Evolutionary conservation across 2,329 filamentous ascomycete species (phyloP), one percentile per base, ranked within the genome.

Genomic region (Colletotrichum sojae): DNA sequence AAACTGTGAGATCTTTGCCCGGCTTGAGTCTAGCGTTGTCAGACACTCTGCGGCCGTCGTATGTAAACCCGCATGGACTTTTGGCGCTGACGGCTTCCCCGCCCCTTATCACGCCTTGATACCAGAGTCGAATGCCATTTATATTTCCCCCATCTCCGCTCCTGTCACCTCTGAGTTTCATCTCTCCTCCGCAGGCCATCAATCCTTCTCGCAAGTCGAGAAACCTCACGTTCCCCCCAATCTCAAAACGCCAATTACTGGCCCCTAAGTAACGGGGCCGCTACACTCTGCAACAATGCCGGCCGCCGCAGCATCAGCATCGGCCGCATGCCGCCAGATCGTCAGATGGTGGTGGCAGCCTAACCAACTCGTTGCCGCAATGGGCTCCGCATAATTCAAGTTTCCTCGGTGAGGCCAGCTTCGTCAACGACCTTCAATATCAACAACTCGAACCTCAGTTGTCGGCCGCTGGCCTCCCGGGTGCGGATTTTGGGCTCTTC

Each of bases 261-360:
- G 66, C 66, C 66, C 64, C 66, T 31, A 25, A 62, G 8, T 66
- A 56, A 69, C 55, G 60, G 62, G 70, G 63, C 70, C 67, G 39
- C 27, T 67, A 64, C 68, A 71, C 70, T 71, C 70, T 71, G 68
- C 63, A 68, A 68, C 63, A 68, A 71, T 71, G 68, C 49, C 55
- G 25, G 54, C 46, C 55, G 63, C 63, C 39, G 59, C 63, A 53
- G 46, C 46, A 62, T 61, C 59, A 48, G 60, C 63, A 55, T 52
- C 52, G 20, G 15, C 40, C 45, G 39, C 55, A 22, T 45, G 58
- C 45, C 53, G 65, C 59, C 46, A 71, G 63, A 8, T 36, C 63
- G 40, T 20, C 63, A 31, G 15, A 31, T 15, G 54, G 39, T 71
- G 45, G 54, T 69, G 25, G 58, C 52, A 68, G 67, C 67, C 68